phyloP scores from a whole-genome alignment of 2,329 filamentous ascomycete species.

The Fusarium floridanum region DNA sequence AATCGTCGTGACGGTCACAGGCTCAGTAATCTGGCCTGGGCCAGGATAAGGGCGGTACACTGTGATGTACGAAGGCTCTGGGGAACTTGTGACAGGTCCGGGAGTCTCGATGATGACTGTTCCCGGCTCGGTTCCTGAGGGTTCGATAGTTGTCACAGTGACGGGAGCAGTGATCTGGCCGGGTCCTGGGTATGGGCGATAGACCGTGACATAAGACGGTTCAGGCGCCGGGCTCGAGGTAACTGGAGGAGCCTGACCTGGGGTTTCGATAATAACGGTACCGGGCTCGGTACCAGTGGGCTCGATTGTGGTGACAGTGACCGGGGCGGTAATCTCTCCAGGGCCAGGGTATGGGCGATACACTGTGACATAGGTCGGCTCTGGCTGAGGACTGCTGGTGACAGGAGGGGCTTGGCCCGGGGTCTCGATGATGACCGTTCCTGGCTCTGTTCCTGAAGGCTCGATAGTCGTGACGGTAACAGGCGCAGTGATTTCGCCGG shows the following conservation, averaged over 20 bases:
- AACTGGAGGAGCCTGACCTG: constrained; percentile 9
- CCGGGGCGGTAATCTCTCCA: background rate
- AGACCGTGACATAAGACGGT: constrained; percentile 20
- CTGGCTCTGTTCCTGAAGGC: constrained; percentile 9
- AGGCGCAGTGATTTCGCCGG: background rate
- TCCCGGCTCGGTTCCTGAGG: constrained; percentile 22
- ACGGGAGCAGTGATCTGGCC: background rate
- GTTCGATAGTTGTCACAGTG: constrained; percentile 19
- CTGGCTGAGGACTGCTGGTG: background rate
- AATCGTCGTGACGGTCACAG: constrained; percentile 12
- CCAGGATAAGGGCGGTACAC: background rate
- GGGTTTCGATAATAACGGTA: constrained; percentile 20
- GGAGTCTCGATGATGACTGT: constrained; percentile 35
- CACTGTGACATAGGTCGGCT: background rate
- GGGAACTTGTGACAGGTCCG: background rate
- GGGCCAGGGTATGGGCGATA: background rate
- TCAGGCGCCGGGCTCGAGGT: background rate
- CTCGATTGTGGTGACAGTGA: background rate
- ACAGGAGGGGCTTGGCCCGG: background rate
- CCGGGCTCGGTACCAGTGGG: background rate
- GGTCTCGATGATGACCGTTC: constrained; percentile 22
- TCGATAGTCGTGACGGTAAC: constrained; percentile 12
- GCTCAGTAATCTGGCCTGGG: background rate
- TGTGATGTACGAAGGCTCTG: background rate
- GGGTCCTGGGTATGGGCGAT: constrained; percentile 5